Evolutionary conservation across 2,329 filamentous ascomycete species (phyloP).

Genomic region (Beauveria sp.): DNA sequence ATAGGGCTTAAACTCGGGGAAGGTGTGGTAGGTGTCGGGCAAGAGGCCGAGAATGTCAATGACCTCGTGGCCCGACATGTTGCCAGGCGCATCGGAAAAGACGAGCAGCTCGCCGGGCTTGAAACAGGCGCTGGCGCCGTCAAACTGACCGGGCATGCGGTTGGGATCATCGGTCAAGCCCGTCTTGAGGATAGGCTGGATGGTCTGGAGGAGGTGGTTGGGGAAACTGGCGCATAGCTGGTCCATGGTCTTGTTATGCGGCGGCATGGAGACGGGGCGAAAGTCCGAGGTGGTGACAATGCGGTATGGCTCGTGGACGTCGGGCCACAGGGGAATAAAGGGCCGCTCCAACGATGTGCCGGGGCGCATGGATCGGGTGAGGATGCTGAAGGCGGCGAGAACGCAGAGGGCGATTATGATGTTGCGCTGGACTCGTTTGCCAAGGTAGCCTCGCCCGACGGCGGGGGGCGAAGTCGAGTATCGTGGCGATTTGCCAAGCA

Average conservation of each 20-base stretch:
- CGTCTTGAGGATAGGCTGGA: constrained; percentile 37
- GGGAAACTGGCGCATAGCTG: constrained; percentile 23
- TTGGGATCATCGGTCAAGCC: constrained; percentile 35
- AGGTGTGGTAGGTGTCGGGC: constrained; percentile 30
- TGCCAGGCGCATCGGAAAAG: constrained; percentile 43
- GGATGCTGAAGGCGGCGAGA: background rate
- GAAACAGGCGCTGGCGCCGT: constrained; percentile 6
- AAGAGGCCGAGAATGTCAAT: constrained; percentile 40
- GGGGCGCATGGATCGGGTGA: background rate
- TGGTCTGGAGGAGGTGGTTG: constrained; percentile 16
- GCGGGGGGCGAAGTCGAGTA: background rate
- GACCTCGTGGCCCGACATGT: constrained; percentile 32
- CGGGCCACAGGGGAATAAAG: background rate
- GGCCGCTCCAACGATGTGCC: background rate
- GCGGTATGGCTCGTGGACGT: constrained; percentile 14
- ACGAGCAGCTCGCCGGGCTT: constrained; percentile 37
- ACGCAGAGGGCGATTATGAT: background rate
- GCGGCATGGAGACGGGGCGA: constrained; percentile 17
- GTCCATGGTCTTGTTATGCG: constrained; percentile 12
- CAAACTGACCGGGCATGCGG: constrained; percentile 23
- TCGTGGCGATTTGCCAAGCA: background rate
- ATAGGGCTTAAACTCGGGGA: constrained; percentile 30
- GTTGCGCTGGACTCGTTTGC: background rate
- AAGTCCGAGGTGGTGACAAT: constrained; percentile 22
- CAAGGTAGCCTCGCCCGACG: background rate